Base-by-base conservation (phyloP, 805 yeast species). In the Ogataea populi-albae region DNA sequence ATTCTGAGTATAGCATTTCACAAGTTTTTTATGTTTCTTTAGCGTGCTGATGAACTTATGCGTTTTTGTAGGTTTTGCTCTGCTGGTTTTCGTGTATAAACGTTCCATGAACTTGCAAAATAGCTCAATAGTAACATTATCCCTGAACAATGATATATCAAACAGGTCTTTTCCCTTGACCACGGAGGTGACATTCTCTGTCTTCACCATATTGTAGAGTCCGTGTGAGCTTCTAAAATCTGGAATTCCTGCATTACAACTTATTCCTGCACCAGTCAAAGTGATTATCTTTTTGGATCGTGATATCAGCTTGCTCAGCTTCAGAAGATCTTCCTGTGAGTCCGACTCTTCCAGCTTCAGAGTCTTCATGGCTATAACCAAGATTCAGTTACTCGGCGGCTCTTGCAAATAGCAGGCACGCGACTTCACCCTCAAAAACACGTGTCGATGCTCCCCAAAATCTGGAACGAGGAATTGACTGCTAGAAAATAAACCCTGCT, bases 191-290 rank as follows among this genome's bases (percentile, higher is more conserved):
- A 29, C 23, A 22, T 26, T 41, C 74, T 75, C 43, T 14, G 63
- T 57, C 53, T 82, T 86, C 21, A 82, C 85, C 61, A 79, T 56
- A 41, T 82, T 79, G 62, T 91, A 89, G 7, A 89, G 69, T 2
- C 98, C 98, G 47, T 82, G 76, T 7, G 79, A 66, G 4, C 95
- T 84, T 37, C 98, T 71, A 57, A 89, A 89, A 57, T 91, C 98
- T 3, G 98, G 98, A 30, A 91, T 93, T 0, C 98, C 98, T 1
- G 98, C 97, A 55, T 85, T 86, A 57, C 96, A 87, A 11, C 96
- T 86, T 40, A 91, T 87, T 1, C 98, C 98, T 2, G 98, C 98
- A 6, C 98, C 98, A 0, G 96, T 88, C 36, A 89, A 66, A 4
- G 85, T 70, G 15, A 83, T 69, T n/a, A 80, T 64, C 49, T 72